phyloP scores from a whole-genome alignment of 2,329 filamentous ascomycete species.

The Pseudovirgaria hyperparasitica region DNA sequence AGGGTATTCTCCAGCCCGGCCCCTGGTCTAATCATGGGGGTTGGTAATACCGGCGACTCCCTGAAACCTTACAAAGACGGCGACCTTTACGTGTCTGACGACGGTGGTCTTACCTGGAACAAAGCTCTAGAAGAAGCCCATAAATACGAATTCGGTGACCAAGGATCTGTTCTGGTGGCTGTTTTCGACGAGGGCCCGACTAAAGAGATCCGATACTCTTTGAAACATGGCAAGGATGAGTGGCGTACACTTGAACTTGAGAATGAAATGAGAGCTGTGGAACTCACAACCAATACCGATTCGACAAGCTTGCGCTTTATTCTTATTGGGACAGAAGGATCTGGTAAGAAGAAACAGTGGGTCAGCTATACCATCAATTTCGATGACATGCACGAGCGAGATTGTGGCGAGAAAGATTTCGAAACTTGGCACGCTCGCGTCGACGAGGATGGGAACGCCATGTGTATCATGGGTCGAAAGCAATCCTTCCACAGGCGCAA shows the following conservation, averaged over 20 bases:
- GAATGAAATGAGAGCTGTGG: constrained; percentile 54
- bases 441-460: constrained; percentile 66
- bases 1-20: constrained; percentile 88
- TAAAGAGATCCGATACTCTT: constrained; percentile 59
- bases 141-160: constrained; percentile 93
- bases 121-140: constrained; percentile 66
- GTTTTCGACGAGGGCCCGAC: constrained; percentile 55
- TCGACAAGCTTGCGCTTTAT: constrained; percentile 89
- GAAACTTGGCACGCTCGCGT: constrained; percentile 80
- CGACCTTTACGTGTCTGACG: constrained; percentile 76
- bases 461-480: constrained; percentile 91
- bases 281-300: constrained; percentile 80
- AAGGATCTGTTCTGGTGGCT: constrained; percentile 78
- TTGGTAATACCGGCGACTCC: constrained; percentile 74
- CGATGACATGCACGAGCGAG: constrained; percentile 61
- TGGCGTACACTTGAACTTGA: constrained; percentile 67
- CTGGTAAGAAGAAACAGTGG: constrained; percentile 40
- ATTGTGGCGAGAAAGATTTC: constrained; percentile 66
- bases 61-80: constrained; percentile 61
- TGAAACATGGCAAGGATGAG: constrained; percentile 68
- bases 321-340: constrained; percentile 49
- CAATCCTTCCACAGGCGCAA: constrained; percentile 79
- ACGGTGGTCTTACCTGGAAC: constrained; percentile 79
- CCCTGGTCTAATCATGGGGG: constrained; percentile 84
- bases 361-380: constrained; percentile 74